phyloP scores from a whole-genome alignment of 2,329 filamentous ascomycete genomes.

The Aureobasidium pullulans region DNA sequence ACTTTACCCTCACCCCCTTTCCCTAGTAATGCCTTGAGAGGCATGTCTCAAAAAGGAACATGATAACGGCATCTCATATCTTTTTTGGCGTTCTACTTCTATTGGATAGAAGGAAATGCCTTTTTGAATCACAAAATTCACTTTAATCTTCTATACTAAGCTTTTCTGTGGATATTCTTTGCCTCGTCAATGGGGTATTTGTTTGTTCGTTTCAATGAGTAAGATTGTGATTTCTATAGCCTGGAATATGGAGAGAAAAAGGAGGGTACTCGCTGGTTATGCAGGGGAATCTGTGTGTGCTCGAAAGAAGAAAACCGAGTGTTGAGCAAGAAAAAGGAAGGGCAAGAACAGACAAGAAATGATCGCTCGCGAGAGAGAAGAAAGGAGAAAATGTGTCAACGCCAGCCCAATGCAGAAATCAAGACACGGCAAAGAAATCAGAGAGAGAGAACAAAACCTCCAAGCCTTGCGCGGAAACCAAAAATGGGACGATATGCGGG shows the following conservation, averaged over 20 bases:
- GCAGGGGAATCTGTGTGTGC: background rate
- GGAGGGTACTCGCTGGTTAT: conserved; percentile 1
- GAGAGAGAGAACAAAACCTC: background rate
- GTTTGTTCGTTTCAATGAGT: background rate
- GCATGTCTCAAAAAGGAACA: background rate
- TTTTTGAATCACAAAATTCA: no score
- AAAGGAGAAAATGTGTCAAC: background rate
- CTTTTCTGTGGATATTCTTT: no score
- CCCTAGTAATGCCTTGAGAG: background rate
- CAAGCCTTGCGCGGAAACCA: background rate
- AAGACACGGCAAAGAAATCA: background rate
- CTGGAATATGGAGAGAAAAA: background rate
- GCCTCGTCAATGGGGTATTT: no score
- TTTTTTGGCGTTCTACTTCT: background rate
- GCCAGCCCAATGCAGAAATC: background rate
- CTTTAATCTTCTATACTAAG: no score
- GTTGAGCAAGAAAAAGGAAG: background rate
- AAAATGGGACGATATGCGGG: background rate
- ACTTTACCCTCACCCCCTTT: background rate
- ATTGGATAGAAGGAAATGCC: background rate
- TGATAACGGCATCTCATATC: background rate
- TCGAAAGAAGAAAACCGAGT: background rate
- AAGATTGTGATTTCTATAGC: background rate
- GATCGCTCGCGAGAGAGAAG: background rate
- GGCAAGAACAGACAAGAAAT: background rate